Evolutionary conservation across 2,329 filamentous ascomycete species (phyloP).

Genomic region (Pestalotiopsis sp.): DNA sequence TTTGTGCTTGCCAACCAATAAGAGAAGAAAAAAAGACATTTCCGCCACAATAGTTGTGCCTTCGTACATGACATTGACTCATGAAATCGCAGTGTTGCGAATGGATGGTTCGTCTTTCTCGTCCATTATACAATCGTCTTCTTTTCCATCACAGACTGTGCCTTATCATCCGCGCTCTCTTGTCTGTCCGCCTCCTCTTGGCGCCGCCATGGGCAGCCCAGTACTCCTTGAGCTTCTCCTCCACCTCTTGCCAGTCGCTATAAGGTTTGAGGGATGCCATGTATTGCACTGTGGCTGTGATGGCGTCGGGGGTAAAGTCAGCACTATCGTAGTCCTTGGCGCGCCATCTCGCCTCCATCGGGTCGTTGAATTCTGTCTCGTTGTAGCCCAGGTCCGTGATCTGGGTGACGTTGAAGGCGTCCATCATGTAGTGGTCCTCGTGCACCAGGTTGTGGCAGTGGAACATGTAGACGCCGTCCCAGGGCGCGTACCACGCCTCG

Average conservation of each 20-base stretch:
- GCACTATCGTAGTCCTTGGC: slow-evolving; percentile 26
- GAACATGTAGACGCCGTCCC: slow-evolving; percentile 52
- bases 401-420: slow-evolving; percentile 43
- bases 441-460: slow-evolving; percentile 49
- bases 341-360: slow-evolving; percentile 39
- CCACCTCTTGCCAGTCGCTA: slow-evolving; percentile 31
- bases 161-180: not conserved
- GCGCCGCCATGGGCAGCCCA: slow-evolving; percentile 4
- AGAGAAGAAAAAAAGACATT: not conserved
- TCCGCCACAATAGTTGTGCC: not conserved
- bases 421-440: slow-evolving; percentile 50
- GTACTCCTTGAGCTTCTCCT: slow-evolving; percentile 27
- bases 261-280: slow-evolving; percentile 36
- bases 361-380: slow-evolving; percentile 37
- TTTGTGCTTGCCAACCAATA: not conserved
- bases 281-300: slow-evolving; percentile 30
- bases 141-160: not conserved
- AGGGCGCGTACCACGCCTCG: slow-evolving; percentile 37
- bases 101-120: not conserved
- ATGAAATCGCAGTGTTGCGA: not conserved
- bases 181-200: not conserved
- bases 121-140: not conserved
- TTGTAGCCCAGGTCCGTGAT: slow-evolving; percentile 40
- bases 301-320: slow-evolving; percentile 27
- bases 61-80: not conserved